These are phyloP conservation scores for Chrysochromulina tobinii DNA, from an alignment of 78 protist species.

Conservation along the genomic window DNA sequence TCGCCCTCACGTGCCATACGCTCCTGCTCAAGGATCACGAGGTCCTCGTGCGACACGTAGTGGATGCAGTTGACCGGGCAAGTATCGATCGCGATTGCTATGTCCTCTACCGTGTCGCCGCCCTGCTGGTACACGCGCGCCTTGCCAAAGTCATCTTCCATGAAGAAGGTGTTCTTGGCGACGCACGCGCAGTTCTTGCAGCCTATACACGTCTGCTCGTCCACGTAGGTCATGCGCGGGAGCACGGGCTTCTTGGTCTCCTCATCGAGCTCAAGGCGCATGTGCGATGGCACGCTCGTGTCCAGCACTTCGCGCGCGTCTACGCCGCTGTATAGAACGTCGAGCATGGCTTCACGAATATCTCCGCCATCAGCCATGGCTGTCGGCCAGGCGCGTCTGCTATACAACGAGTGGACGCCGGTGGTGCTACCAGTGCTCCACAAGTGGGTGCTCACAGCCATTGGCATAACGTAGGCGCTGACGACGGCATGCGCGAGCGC, in stretches of 20 bases:
- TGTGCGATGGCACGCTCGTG: neutral
- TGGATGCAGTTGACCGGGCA: constrained; percentile 30
- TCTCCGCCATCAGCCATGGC: too few relatives aligned
- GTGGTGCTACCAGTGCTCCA: too few relatives aligned
- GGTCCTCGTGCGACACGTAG: neutral
- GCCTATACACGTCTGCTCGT: constrained; percentile 18
- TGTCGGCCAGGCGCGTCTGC: too few relatives aligned
- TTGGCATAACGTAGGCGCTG: too few relatives aligned
- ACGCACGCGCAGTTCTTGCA: neutral
- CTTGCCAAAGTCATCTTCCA: neutral
- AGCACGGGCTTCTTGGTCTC: neutral
- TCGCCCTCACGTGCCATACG: neutral
- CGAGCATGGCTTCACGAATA: too few relatives aligned
- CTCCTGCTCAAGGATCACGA: neutral
- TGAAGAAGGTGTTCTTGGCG: neutral
- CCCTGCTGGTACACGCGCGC: neutral
- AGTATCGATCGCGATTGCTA: neutral
- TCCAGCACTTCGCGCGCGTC: too few relatives aligned
- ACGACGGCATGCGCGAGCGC: too few relatives aligned
- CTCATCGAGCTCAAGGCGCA: neutral
- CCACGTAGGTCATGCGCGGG: neutral
- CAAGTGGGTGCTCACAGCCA: too few relatives aligned
- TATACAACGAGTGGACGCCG: too few relatives aligned
- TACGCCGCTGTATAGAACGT: too few relatives aligned
- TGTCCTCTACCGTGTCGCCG: neutral